Percentiles rank a stretch among this genome's conserved stretches.
Evolutionary conservation across 306 rosid genomes (phyloP).

Genomic region (Inga oerstediana): DNA sequence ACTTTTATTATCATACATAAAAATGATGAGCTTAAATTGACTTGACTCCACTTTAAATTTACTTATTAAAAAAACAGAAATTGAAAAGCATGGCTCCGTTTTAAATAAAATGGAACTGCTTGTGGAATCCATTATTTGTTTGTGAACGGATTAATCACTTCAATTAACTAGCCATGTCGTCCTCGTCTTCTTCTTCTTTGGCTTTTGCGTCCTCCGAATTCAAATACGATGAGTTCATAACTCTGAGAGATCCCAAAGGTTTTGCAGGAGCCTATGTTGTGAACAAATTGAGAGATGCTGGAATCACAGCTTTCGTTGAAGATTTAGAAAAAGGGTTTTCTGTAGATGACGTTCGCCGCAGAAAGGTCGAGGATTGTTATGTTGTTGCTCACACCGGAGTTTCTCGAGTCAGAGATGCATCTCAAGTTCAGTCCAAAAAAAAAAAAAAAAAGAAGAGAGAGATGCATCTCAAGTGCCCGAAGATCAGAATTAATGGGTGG

Average conservation of each 20-base stretch:
- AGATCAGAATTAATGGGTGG: background rate
- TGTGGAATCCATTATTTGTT: background rate
- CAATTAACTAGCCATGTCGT: background rate
- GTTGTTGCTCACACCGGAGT: background rate
- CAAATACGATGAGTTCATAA: background rate
- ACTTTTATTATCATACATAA: too few relatives aligned
- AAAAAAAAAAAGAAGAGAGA: too few relatives aligned
- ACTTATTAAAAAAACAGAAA: too few relatives aligned
- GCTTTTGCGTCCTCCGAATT: background rate
- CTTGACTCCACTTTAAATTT: too few relatives aligned
- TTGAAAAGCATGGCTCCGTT: too few relatives aligned
- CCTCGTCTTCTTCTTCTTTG: background rate
- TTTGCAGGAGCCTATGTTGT: background rate
- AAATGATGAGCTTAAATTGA: too few relatives aligned
- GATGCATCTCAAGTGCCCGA: background rate
- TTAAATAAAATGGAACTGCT: too few relatives aligned
- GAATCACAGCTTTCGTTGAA: background rate
- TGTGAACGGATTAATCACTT: background rate
- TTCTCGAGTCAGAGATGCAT: too few relatives aligned
- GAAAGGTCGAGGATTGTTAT: background rate
- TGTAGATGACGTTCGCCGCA: background rate
- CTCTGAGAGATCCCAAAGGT: background rate
- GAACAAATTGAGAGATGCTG: background rate
- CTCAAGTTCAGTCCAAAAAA: too few relatives aligned
- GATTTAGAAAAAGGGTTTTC: background rate